Evolutionary conservation across 1,284 basidiomycete species (phyloP), one percentile per base, ranked within the genome.

Genomic region (Sanguinoderma infundibulare): DNA sequence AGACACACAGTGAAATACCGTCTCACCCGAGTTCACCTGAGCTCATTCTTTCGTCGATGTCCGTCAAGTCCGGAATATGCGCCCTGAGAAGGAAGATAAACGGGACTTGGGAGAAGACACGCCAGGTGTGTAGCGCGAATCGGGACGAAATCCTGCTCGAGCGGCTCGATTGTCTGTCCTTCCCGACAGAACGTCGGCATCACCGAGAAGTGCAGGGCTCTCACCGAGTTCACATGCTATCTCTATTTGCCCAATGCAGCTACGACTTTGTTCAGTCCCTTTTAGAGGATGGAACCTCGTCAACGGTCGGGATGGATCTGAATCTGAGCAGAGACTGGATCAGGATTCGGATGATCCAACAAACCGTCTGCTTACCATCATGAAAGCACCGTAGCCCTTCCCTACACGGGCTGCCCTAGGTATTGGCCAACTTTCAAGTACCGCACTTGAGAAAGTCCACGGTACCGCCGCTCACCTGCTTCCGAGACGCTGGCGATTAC

Each of bases 391-490:
- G 7, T 34, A 28, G 46, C 34, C 35, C 24, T 59, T 30, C 34
- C n/a, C 10, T 62, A 10, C 36, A 36, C 55, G 5, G 24, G 1
- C 38, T 34, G n/a, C n/a, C n/a, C n/a, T n/a, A n/a, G n/a, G n/a
- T n/a, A n/a, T n/a, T n/a, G n/a, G 40, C 66, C 14, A 62, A 52
- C 34, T 58, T 62, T 61, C 62, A 67, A 56, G 53, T 57, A 40
- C 57, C 65, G 66, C 64, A 34, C 62, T 67, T 67, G 54, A 52
- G n/a, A n/a, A n/a, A n/a, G n/a, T n/a, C n/a, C n/a, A n/a, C n/a
- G 54, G 47, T n/a, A 40, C n/a, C n/a, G n/a, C n/a, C n/a, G n/a
- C n/a, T n/a, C n/a, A n/a, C n/a, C n/a, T n/a, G n/a, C n/a, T n/a
- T n/a, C n/a, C n/a, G n/a, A n/a, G n/a, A n/a, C n/a, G 34, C 34